A percentile compares a stretch with the other conserved stretches of the same genome.
Conservation (phyloP, 768 basidiomycete genomes). For the Mycena leptocephala region DNA sequence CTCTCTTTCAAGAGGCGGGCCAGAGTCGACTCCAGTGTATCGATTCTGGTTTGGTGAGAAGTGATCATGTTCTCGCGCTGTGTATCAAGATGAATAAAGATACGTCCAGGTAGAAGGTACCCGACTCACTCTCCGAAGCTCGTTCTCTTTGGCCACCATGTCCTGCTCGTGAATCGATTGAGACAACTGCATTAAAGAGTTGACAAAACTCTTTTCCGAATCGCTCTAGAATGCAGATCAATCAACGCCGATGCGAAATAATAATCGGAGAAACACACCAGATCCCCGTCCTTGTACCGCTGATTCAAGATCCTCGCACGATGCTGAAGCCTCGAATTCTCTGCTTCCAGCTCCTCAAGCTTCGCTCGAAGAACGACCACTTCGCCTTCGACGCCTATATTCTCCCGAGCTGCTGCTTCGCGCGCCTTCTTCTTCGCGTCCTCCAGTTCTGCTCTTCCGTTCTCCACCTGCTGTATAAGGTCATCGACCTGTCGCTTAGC, state of each 20-base stretch:
- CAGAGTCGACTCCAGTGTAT: conserved; percentile 62
- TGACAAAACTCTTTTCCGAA: conserved; percentile 66
- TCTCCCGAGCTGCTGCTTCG: conserved; percentile 28
- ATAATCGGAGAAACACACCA: conserved; percentile 55
- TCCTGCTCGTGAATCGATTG: conserved; percentile 68
- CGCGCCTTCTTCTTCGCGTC: conserved; percentile 27
- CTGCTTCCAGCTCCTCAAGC: conserved; percentile 36
- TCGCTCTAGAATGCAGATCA: conserved; percentile 56
- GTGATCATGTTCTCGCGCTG: conserved; percentile 67
- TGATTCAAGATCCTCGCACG: conserved; percentile 47
- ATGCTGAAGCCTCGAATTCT: conserved; percentile 45
- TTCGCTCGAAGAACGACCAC: conserved; percentile 32
- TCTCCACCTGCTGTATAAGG: conserved; percentile 32
- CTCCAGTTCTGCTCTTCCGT: conserved; percentile 22
- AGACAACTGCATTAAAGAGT: conserved; percentile 60
- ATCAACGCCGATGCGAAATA: not conserved
- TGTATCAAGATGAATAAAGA: conserved; percentile 12
- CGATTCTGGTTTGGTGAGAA: conserved; percentile 61
- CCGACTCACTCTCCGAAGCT: conserved; percentile 65
- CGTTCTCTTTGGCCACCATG: conserved; percentile 69
- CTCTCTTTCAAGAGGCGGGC: conserved; percentile 62
- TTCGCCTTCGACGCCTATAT: conserved; percentile 17
- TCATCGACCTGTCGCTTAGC: conserved; percentile 37
- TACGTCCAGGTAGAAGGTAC: not conserved
- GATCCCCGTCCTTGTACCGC: conserved; percentile 62